Percentiles rank a stretch among this genome's conserved stretches.
Conservation (phyloP, 2,329 filamentous ascomycete species). For the Scedosporium boydii region DNA sequence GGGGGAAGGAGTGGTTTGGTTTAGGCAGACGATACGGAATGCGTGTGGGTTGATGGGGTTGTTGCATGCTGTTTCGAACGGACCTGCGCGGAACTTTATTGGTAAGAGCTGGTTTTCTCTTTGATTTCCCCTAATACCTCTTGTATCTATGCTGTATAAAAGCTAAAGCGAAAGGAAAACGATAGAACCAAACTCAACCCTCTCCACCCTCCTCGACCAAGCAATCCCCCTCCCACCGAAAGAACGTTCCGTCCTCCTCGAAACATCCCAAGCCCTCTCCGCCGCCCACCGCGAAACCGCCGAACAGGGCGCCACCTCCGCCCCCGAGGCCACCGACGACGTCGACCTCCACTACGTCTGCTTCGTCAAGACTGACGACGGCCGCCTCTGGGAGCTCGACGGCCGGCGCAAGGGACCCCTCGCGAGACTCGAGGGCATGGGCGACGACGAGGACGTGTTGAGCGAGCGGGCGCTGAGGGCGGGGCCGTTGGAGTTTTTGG, state of each 20-base stretch:
- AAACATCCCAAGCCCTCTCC: constrained; percentile 67
- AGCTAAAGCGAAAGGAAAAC: neutral
- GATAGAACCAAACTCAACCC: constrained; percentile 39
- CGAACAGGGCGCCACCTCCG: constrained; percentile 63
- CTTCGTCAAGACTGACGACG: constrained; percentile 69
- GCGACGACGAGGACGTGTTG: constrained; percentile 57
- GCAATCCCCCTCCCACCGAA: constrained; percentile 61
- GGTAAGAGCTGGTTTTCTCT: constrained; percentile 20
- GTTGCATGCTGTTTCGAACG: constrained; percentile 74
- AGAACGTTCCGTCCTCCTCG: constrained; percentile 64
- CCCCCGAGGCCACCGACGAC: constrained; percentile 68
- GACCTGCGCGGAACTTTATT: constrained; percentile 55
- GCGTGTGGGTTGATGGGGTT: constrained; percentile 87
- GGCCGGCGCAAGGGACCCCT: constrained; percentile 50
- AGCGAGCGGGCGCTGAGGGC: constrained; percentile 65
- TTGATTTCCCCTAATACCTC: neutral
- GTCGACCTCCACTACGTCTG: constrained; percentile 95
- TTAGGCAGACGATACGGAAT: constrained; percentile 88
- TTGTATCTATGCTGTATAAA: neutral
- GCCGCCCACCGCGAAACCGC: constrained; percentile 72
- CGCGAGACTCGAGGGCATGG: constrained; percentile 40
- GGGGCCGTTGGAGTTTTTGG: constrained; percentile 51
- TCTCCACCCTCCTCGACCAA: constrained; percentile 55
- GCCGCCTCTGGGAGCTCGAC: constrained; percentile 52
- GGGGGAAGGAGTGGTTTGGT: constrained; percentile 78